phyloP scores from a whole-genome alignment of 192 early-diverging fungal genomes.

The Backusella australiensis region DNA sequence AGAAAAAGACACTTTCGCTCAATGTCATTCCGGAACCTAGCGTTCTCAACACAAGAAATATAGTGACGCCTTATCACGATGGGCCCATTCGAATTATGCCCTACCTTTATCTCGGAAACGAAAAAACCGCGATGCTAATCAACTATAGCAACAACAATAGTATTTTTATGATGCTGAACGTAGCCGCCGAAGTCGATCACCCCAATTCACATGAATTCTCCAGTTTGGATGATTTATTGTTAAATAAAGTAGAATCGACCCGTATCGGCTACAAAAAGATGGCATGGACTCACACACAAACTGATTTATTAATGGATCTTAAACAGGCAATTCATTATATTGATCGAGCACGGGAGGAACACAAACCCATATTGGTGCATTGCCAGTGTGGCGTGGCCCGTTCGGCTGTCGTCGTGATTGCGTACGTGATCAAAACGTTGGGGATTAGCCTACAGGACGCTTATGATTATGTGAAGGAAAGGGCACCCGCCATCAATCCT shows the following conservation, averaged over 20 bases:
- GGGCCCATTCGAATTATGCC: conserved; percentile 64
- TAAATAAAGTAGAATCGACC: background rate
- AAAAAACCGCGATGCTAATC: conserved; percentile 55
- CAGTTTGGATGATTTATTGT: background rate
- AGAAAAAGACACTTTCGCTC: conserved; percentile 7
- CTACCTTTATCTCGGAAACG: conserved; percentile 61
- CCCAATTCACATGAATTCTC: background rate
- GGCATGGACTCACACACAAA: conserved; percentile 74
- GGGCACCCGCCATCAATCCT: conserved; percentile 75
- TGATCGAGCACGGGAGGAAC: conserved; percentile 49
- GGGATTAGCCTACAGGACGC: conserved; percentile 57
- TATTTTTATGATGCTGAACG: conserved; percentile 64
- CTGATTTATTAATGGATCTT: conserved; percentile 62
- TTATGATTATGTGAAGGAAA: conserved; percentile 72
- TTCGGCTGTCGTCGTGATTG: conserved; percentile 83
- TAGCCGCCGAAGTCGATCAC: conserved; percentile 60
- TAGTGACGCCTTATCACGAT: conserved; percentile 38
- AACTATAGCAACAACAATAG: conserved; percentile 38
- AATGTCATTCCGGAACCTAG: background rate
- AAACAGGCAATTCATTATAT: conserved; percentile 64
- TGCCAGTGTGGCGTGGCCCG: conserved; percentile 90
- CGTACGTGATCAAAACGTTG: conserved; percentile 81
- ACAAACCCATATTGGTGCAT: conserved; percentile 71
- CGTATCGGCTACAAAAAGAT: conserved; percentile 59
- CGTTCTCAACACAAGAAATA: background rate